Conservation (phyloP, 768 basidiomycete genomes). For the Daedalea quercina region DNA sequence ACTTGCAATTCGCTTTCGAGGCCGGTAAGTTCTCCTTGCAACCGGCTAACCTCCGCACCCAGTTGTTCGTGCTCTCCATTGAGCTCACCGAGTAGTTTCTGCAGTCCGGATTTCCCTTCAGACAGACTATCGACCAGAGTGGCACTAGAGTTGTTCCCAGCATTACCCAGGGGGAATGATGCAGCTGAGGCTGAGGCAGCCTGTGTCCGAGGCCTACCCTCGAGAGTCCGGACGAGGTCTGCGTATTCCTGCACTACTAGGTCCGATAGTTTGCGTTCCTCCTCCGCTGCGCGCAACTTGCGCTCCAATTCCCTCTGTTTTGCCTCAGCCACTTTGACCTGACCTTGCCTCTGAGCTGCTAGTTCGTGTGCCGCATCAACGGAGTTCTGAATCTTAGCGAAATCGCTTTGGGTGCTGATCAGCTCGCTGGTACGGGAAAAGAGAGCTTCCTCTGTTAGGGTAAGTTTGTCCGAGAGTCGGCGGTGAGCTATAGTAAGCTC, state of each 20-base stretch:
- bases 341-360: slow-evolving; percentile 43
- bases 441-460: slow-evolving; percentile 51
- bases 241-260: slow-evolving; percentile 68
- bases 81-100: slow-evolving; percentile 43
- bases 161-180: slow-evolving; percentile 5
- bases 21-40: slow-evolving; percentile 38
- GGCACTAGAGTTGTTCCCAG: slow-evolving; percentile 7
- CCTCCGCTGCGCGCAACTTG: slow-evolving; percentile 41
- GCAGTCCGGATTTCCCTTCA: slow-evolving; percentile 43
- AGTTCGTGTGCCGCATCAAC: slow-evolving; percentile 50
- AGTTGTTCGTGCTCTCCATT: slow-evolving; percentile 39
- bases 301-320: slow-evolving; percentile 44
- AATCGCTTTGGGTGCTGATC: slow-evolving; percentile 34
- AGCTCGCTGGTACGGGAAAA: slow-evolving; percentile 43
- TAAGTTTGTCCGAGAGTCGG: slow-evolving; percentile 61
- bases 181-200: slow-evolving; percentile 7
- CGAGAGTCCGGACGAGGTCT: slow-evolving; percentile 60
- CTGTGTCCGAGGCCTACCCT: slow-evolving; percentile 34
- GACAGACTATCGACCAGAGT: slow-evolving; percentile 27
- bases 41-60: slow-evolving; percentile 33
- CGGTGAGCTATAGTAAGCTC: slow-evolving; percentile 66
- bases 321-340: slow-evolving; percentile 45
- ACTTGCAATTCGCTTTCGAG: slow-evolving; percentile 38
- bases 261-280: slow-evolving; percentile 56
- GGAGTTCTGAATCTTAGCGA: slow-evolving; percentile 32